phyloP scores from a whole-genome alignment of 1,284 basidiomycete genomes.

The Leccinum fuscescens region DNA sequence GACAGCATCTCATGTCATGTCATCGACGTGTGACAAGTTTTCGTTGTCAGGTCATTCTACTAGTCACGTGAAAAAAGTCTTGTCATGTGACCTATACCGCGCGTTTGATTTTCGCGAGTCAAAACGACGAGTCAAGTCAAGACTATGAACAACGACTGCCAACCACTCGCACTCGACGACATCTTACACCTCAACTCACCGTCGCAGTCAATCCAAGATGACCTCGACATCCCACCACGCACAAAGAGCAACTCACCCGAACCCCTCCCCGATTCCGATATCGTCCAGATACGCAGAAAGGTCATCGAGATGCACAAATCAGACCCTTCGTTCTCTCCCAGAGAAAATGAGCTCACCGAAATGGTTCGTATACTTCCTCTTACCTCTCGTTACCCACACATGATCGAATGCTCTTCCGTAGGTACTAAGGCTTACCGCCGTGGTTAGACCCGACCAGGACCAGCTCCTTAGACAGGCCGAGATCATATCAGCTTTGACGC shows the following conservation, averaged over 20 bases:
- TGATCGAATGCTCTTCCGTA: conserved; percentile 27
- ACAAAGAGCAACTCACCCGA: conserved; percentile 22
- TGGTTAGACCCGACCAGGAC: conserved; percentile 36
- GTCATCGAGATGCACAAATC: conserved; percentile 1
- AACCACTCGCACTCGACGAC: conserved; percentile 39
- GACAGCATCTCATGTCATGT: background rate
- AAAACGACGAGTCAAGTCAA: background rate
- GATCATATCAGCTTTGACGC: conserved; percentile 51
- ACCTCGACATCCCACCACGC: conserved; percentile 16
- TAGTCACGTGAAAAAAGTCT: conserved; percentile 29
- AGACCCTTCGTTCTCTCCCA: conserved; percentile 22
- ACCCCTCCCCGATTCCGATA: conserved; percentile 24
- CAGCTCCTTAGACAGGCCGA: conserved; percentile 63
- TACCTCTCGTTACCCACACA: conserved; percentile 7
- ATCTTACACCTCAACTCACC: conserved; percentile 43
- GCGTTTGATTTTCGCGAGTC: conserved; percentile 34
- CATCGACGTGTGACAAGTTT: too few species aligned
- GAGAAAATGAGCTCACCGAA: conserved; percentile 53
- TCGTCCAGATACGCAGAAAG: conserved; percentile 24
- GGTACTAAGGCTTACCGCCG: conserved; percentile 51
- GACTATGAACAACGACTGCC: conserved; percentile 33
- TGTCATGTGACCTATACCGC: conserved; percentile 29
- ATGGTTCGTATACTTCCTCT: conserved; percentile 46
- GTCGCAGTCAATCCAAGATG: conserved; percentile 27
- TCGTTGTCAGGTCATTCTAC: background rate